Base-by-base conservation (phyloP, 306 rosid genomes). In the Trifolium dubium region DNA sequence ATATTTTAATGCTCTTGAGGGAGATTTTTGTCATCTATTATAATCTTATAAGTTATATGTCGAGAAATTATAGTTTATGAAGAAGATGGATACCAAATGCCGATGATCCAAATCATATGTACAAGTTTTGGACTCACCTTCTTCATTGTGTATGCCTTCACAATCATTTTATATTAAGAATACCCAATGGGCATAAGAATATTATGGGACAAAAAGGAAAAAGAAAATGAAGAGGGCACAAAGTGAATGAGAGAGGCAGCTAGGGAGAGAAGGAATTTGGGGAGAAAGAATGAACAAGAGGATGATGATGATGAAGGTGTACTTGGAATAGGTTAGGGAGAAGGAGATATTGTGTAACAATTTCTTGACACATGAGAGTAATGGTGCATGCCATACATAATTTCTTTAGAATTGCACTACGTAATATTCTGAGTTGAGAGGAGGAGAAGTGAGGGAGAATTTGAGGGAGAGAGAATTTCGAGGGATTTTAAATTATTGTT, bases 391-490 rank as follows among this genome's bases (percentile, higher is more conserved):
- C 5, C 40, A 3, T 39, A 30, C 46, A 67, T 59, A 18, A n/a
- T 73, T 79, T 67, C 34, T 64, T 59, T n/a, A 46, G 60, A 56
- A 23, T 62, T 71, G 5, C 17, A 41, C 68, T 34, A 53, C 62
- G 41, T 61, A 54, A 54, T 53, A 30, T 53, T 41, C 3, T 58
- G 10, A 46, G 8, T 37, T 50, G 66, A 69, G 67, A 54, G 83
- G 71, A 59, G 55, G 64, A 73, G 40, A 23, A 39, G 18, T 15
- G 41, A 39, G 41, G 65, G 11, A 17, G 40, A 79, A 46, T 73
- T 2, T 35, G 53, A 35, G 83, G 83, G 75, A 73, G 23, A 9
- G 72, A 68, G 72, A 74, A 6, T 39, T 59, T 73, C n/a, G 28
- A 55, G 83, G 79, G 76, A 47, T 19, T 31, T 70, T 2, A 49